A percentile compares a stretch with the other conserved stretches of the same genome.
Conservation (phyloP, 176 grass and related monocot genomes). For the Musa schizocarpa region DNA sequence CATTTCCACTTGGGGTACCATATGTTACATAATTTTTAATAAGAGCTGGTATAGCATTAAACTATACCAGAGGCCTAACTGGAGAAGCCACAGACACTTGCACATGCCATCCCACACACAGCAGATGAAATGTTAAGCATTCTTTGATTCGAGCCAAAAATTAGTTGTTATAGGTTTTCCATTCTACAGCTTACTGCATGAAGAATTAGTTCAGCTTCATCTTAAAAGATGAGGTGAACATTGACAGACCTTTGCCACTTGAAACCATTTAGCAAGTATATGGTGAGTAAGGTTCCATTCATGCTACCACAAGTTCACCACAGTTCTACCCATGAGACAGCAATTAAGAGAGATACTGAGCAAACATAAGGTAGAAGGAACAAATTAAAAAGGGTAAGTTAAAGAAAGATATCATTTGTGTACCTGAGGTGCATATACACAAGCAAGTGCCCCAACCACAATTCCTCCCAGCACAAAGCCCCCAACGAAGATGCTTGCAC, state of each 20-base stretch:
- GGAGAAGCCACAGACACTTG: not conserved
- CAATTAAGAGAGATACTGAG: not conserved
- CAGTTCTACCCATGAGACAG: not conserved
- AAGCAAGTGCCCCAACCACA: conserved; percentile 17
- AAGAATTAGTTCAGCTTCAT: not conserved
- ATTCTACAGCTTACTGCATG: not conserved
- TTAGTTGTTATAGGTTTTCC: not conserved
- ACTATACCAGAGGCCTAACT: not conserved
- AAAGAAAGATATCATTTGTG: not conserved
- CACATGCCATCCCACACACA: too few species aligned
- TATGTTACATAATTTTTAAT: not conserved
- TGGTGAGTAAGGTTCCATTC: not conserved
- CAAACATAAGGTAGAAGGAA: not conserved
- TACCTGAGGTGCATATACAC: conserved; percentile 27
- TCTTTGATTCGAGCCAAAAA: not conserved
- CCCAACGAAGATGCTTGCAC: conserved; percentile 15
- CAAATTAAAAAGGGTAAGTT: not conserved
- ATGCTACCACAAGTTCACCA: not conserved
- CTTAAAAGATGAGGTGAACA: not conserved
- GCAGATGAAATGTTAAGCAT: not conserved
- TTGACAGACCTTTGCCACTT: not conserved
- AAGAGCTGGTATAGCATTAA: not conserved
- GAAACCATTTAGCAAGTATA: not conserved
- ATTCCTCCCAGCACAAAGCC: conserved; percentile 23
- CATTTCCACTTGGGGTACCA: not conserved